Conservation (phyloP, 768 basidiomycete species). For the Termitomyces sp. region DNA sequence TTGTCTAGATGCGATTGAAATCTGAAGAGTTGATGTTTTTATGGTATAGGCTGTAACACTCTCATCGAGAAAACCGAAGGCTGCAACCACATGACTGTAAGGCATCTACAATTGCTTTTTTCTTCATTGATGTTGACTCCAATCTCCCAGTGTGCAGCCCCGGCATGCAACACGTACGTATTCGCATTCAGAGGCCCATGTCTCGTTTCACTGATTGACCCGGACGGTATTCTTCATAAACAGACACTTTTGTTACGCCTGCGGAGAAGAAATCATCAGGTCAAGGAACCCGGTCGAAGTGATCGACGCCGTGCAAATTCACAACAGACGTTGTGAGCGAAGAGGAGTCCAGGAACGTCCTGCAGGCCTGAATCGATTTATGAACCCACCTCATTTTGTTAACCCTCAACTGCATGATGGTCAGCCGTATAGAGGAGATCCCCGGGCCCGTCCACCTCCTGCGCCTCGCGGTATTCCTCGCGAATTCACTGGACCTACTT, state of each 20-base stretch:
- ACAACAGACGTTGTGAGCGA: not conserved
- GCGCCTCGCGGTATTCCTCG: not conserved
- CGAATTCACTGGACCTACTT: no score
- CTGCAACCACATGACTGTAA: conserved; percentile 58
- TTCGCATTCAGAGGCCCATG: not conserved
- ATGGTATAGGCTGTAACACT: conserved; percentile 36
- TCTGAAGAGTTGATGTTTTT: conserved; percentile 4
- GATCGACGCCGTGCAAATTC: not conserved
- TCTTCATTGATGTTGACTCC: not conserved
- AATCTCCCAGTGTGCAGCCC: conserved; percentile 41
- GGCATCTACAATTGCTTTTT: conserved; percentile 11
- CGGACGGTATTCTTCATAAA: not conserved
- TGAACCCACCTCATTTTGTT: not conserved
- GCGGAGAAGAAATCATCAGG: conserved; percentile 41
- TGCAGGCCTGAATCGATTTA: not conserved
- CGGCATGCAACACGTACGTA: conserved; percentile 50
- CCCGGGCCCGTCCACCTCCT: not conserved
- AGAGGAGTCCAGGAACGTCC: not conserved
- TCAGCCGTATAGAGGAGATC: not conserved
- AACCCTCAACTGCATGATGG: not conserved
- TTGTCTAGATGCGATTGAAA: not conserved
- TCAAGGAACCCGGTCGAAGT: not conserved
- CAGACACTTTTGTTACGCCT: conserved; percentile 51
- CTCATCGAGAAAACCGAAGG: conserved; percentile 49
- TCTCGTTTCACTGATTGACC: not conserved